A percentile compares a stretch with the other conserved stretches of the same genome.
phyloP scores from a whole-genome alignment of 179 eudicot genomes.

The Gypsophila paniculata region DNA sequence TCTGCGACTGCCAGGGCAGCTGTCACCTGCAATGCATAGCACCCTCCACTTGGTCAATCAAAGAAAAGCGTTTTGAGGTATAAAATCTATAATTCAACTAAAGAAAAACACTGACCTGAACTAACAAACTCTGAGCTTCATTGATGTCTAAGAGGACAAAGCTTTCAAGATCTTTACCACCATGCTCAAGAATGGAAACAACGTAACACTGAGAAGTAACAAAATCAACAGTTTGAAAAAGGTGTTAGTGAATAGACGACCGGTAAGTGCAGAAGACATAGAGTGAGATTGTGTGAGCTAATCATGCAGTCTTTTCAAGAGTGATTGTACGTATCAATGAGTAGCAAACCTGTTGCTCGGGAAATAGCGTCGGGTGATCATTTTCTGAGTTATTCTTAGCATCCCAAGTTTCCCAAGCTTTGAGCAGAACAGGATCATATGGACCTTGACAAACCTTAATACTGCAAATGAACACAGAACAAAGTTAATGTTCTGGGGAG shows the following conservation, averaged over 20 bases:
- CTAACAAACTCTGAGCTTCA: constrained; percentile 82
- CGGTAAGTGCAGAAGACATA: background rate
- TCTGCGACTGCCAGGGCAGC: constrained; percentile 91
- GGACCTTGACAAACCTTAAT: constrained; percentile 80
- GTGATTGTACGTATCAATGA: background rate
- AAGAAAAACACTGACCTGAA: constrained; percentile 49
- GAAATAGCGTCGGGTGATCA: constrained; percentile 77
- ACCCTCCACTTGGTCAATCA: constrained; percentile 18
- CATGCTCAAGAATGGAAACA: constrained; percentile 84
- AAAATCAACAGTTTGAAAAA: background rate
- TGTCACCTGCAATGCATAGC: constrained; percentile 54
- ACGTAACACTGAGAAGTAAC: constrained; percentile 54
- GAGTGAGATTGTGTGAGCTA: background rate
- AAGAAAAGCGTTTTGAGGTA: background rate
- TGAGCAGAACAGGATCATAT: constrained; percentile 66
- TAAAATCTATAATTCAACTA: background rate
- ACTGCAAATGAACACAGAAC: constrained; percentile 32
- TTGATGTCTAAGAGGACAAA: constrained; percentile 74
- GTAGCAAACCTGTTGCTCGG: constrained; percentile 64
- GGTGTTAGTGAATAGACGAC: background rate
- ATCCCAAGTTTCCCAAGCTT: constrained; percentile 94
- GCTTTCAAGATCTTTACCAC: constrained; percentile 89
- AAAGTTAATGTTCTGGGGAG: constrained; percentile 11
- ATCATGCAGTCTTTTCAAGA: constrained; percentile 3
- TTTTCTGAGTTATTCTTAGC: constrained; percentile 73